These are phyloP conservation scores for Leishmania mexicana DNA, from an alignment of 208 protist species.

Conservation along the genomic window DNA sequence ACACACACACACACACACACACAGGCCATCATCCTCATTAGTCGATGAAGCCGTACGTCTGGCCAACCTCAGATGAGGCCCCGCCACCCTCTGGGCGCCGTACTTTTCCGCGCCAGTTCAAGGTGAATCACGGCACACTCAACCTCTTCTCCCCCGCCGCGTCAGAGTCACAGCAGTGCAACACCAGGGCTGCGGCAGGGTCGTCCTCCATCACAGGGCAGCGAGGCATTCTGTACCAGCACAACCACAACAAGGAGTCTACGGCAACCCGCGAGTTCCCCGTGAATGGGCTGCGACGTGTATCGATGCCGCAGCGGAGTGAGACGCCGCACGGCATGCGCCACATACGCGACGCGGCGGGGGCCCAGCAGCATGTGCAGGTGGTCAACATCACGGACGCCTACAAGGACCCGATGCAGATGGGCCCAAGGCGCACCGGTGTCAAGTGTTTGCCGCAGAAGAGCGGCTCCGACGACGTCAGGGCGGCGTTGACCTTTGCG, in stretches of 20 bases:
- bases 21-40: slow-evolving; percentile 1
- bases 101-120: slow-evolving; percentile 26
- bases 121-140: slow-evolving; percentile 39
- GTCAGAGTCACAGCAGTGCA: neutral
- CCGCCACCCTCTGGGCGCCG: slow-evolving; percentile 23
- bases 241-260: slow-evolving; percentile 58
- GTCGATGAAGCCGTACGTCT: slow-evolving; percentile 34
- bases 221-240: slow-evolving; percentile 13
- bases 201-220: slow-evolving; percentile 15
- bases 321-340: slow-evolving; percentile 70
- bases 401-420: slow-evolving; percentile 72
- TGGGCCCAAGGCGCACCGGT: slow-evolving; percentile 38
- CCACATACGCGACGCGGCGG: slow-evolving; percentile 40
- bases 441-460: slow-evolving; percentile 45
- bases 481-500: slow-evolving; percentile 40
- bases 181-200: neutral
- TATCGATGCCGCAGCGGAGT: slow-evolving; percentile 25
- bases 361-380: slow-evolving; percentile 64
- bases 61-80: slow-evolving; percentile 27
- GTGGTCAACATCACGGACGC: slow-evolving; percentile 74
- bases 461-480: slow-evolving; percentile 27
- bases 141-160: slow-evolving; percentile 38
- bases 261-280: slow-evolving; percentile 67
- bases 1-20: neutral
- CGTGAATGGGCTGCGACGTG: slow-evolving; percentile 43